Conservation (phyloP, 371 early-diverging fungal genomes). For the Mortierella sp. region DNA sequence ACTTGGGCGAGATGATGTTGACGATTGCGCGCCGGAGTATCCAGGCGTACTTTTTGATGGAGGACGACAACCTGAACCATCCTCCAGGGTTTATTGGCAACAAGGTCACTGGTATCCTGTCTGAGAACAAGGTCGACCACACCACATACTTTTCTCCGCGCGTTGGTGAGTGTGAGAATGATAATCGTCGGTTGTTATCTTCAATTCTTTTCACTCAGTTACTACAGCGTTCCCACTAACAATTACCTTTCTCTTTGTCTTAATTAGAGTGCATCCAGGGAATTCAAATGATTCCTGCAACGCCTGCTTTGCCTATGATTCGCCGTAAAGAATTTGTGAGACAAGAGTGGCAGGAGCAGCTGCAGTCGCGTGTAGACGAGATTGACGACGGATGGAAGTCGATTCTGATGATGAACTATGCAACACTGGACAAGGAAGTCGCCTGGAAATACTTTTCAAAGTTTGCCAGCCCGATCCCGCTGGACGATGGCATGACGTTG, state of each 20-base stretch:
- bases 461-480: neutral
- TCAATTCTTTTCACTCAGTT: neutral
- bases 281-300: conserved; percentile 86
- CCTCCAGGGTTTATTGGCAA: conserved; percentile 68
- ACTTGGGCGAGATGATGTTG: conserved; percentile 65
- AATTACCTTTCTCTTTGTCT: neutral
- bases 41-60: conserved; percentile 77
- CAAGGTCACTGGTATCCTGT: conserved; percentile 81
- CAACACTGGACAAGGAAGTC: conserved; percentile 60
- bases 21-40: conserved; percentile 72
- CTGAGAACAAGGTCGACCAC: conserved; percentile 81
- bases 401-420: conserved; percentile 71
- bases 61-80: conserved; percentile 65
- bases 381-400: conserved; percentile 69
- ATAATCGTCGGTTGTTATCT: neutral
- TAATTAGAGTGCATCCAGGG: conserved; percentile 79
- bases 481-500: conserved; percentile 76
- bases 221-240: neutral
- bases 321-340: conserved; percentile 66
- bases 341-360: conserved; percentile 69
- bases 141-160: conserved; percentile 57
- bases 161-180: conserved; percentile 23
- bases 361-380: conserved; percentile 48
- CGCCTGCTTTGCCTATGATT: conserved; percentile 71
- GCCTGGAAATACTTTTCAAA: conserved; percentile 62